These are phyloP conservation scores for Scenedesmus sp. DNA, from an alignment of 163 green algal genomes.

Conservation along the genomic window DNA sequence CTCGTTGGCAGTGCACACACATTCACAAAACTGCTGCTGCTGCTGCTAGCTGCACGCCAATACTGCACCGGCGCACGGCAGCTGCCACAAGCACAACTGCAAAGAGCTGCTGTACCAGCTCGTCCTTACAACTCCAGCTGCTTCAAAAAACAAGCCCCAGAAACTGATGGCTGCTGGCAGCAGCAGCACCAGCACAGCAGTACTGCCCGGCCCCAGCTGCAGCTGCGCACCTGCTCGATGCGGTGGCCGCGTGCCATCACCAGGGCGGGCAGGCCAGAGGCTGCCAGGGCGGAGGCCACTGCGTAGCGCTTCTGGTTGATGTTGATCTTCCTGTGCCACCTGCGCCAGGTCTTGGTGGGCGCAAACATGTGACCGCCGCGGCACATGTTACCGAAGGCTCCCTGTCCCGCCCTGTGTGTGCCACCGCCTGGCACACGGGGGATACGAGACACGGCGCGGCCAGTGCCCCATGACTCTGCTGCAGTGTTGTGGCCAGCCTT, in stretches of 20 bases:
- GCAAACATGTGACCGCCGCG: constrained; percentile 99
- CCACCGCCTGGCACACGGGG: constrained; percentile 97
- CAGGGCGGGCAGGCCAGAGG: constrained; percentile 95
- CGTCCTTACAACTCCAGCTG: neutral
- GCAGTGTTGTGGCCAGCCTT: constrained; percentile 97
- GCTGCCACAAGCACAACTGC: neutral
- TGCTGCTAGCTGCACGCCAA: neutral
- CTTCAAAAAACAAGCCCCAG: neutral
- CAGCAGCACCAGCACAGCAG: neutral
- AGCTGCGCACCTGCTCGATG: constrained; percentile 80
- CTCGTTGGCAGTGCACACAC: neutral
- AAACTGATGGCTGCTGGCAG: neutral
- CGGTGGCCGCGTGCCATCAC: constrained; percentile 97
- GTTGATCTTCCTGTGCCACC: constrained; percentile 99
- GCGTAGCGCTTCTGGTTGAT: constrained; percentile 98
- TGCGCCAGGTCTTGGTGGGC: constrained; percentile 97
- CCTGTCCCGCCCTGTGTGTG: constrained; percentile 97
- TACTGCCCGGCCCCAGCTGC: neutral
- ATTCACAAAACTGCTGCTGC: neutral
- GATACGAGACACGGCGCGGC: constrained; percentile 99
- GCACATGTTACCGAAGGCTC: constrained; percentile 99
- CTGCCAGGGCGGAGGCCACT: constrained; percentile 95
- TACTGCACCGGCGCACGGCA: neutral
- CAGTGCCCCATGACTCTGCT: constrained; percentile 99
- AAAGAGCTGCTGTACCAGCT: neutral